Evolutionary conservation across 1,284 basidiomycete species (phyloP), one percentile per base, ranked within the genome.

Genomic region (Trichosporon sp.): DNA sequence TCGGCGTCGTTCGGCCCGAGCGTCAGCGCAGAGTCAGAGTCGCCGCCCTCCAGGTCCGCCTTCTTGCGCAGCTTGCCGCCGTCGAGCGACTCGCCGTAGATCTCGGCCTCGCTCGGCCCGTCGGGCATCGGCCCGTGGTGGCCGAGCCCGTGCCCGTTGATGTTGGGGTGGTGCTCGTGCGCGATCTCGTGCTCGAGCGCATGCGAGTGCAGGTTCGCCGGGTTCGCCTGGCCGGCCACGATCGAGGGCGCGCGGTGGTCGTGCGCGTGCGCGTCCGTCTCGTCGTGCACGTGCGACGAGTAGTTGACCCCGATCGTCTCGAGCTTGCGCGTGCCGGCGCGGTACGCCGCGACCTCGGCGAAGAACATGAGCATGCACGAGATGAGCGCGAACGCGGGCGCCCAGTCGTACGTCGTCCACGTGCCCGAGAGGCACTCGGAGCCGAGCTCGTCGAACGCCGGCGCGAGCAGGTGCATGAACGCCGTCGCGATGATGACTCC

Each of bases 401-500:
- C 86, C 83, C 92, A 95, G 6, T 89, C 89, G 79, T 95, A 96
- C 67, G 86, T 83, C 6, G 79, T 77, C 94, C 94, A 96, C 44
- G 81, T 87, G 1, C 87, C 83, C 0, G 86, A 78, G n/a, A 97
- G 85, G 83, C 95, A 98, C 11, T 86, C 83, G 0, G 89, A 91
- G 18, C 84, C 82, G 7, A 98, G 86, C 65, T 87, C 91, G 15
- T 89, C 87, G 62, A 92, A 83, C 0, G 89, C 94, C 0, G 94
- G 91, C 4, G 87, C 84, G 8, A 97, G 85, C 0, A 97, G 86
- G 80, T 95, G 93, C 70, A 95, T 93, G 79, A 95, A 94, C 0
- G 91, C 90, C 1, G 96, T 98, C 0, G 93, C 93, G 73, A 98
- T 92, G 78, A 95, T 95, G 70, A 96, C 92, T 32, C 93, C 93